Evolutionary conservation across 2,329 filamentous ascomycete genomes (phyloP), one percentile per base, ranked within the genome.

Genomic region (Pseudogymnoascus sp.): DNA sequence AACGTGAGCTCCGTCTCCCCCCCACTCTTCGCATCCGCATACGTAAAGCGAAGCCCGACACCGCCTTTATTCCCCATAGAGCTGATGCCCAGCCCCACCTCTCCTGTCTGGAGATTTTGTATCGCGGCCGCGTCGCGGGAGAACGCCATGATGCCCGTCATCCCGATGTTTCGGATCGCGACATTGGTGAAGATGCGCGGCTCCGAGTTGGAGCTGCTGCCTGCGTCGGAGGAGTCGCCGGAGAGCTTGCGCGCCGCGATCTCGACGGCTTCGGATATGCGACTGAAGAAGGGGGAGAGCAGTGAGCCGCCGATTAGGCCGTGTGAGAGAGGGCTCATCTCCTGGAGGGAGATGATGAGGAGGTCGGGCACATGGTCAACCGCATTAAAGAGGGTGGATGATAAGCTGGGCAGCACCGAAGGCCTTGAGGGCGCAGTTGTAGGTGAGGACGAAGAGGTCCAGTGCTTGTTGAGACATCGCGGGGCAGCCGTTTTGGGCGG

Each of bases 61-160:
- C 92, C 93, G 31, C 93, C 95, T 76, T 99, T 99, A 75, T 97
- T 97, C 14, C 92, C 95, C 88, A 96, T 95, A 59, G 93, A 88
- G 63, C 87, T 88, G 0, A 92, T 75, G 0, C 95, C 95, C 59
- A 97, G 89, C 0, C 95, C 93, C 1, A 92, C 88, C 61, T 89
- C 90, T 1, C 89, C 91, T n/a, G 85, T 87, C 67, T 91, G 83
- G n/a, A 95, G 78, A 69, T 83, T 79, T 61, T 78, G 77, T 60
- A 97, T 78, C 23, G 82, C 79, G 7, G 81, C 75, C 0, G 83
- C 79, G 43, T 88, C 81, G 63, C 85, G 85, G 18, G 88, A 89
- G 73, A 96, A 96, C 16, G 97, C 81, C 80, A 97, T 85, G 60
- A 97, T 84, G 23, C 84, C 92, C 0, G 93, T 97, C 87, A 97